These are phyloP conservation scores for Amoeboaphelidium protococcarum DNA, from an alignment of 371 early-diverging fungal species.

Conservation along the genomic window DNA sequence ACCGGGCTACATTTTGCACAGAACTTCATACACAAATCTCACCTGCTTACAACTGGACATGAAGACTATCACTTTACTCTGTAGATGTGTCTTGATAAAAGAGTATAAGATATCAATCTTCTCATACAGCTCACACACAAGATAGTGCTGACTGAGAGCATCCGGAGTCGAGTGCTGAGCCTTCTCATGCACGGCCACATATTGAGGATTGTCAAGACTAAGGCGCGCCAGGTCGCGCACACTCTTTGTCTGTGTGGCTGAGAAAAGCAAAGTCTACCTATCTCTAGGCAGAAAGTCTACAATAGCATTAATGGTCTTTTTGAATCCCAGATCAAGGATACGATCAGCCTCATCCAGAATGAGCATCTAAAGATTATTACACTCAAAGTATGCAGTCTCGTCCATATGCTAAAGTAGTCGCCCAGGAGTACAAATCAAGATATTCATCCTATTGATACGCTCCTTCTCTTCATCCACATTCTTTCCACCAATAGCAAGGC, in stretches of 20 bases:
- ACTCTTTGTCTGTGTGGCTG: constrained; percentile 86
- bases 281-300: constrained; percentile 66
- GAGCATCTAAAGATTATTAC: constrained; percentile 52
- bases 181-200: constrained; percentile 73
- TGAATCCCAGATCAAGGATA: constrained; percentile 80
- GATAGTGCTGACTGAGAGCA: constrained; percentile 50
- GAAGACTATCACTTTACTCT: constrained; percentile 56
- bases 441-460: constrained; percentile 63
- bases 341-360: constrained; percentile 98
- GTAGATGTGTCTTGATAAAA: constrained; percentile 67
- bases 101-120: constrained; percentile 80
- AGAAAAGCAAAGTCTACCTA: constrained; percentile 78
- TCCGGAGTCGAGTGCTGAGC: constrained; percentile 53
- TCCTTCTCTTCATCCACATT: constrained; percentile 68
- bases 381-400: constrained; percentile 67
- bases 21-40: constrained; percentile 73
- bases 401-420: constrained; percentile 93
- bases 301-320: constrained; percentile 77
- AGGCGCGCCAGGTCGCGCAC: constrained; percentile 75
- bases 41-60: constrained; percentile 71
- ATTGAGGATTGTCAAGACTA: constrained; percentile 64
- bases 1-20: constrained; percentile 81
- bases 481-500: constrained; percentile 88
- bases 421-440: constrained; percentile 91
- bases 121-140: constrained; percentile 42